Base-by-base conservation (phyloP, 1,284 basidiomycete species). In the Trichosporon coremiiforme region DNA sequence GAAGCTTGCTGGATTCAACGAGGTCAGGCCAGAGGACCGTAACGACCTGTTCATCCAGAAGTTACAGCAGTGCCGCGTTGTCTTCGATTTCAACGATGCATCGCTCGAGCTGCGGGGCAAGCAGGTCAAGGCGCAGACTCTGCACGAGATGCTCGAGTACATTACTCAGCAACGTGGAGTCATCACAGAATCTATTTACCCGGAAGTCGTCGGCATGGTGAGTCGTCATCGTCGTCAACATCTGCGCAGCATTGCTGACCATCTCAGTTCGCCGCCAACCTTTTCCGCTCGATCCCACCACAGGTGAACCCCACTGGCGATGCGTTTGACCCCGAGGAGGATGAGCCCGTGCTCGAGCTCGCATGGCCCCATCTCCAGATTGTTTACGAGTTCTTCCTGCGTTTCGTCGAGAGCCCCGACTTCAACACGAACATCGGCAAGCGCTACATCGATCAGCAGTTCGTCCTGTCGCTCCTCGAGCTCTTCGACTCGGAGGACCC, bases 291-390 rank as follows among this genome's bases (percentile, higher is more conserved):
- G 78, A 99, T 99, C 88, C 97, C 97, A 83, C 97, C 97, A 77
- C 97, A 96, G 70, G 94, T 98, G 74, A 99, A 99, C 81, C 96
- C 97, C 2, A 92, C 90, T 20, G 97, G 96, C 69, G 97, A 99
- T 80, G 96, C 95, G 0, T 99, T 98, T 79, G 97, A 99, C 82
- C 97, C 97, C 13, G 97, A 99, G 85, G 97, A 99, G 85, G 97
- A 99, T 78, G 97, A 99, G 78, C 97, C 97, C 7, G 96, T 99
- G 3, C 88, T 99, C 73, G 97, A 99, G 82, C 91, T 99, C 68
- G 97, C 97, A 17, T 99, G 97, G 97, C 97, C 97, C 35, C 97
- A 99, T 83, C 88, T 99, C 68, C 96, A 99, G 85, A 96, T 99
- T 75, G 97, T 99, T 66, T 99, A 99, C 85, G 97, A 99, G 84